These are phyloP conservation scores for Parastagonospora nodorum DNA, from an alignment of 2,329 filamentous ascomycete species.

Conservation along the genomic window DNA sequence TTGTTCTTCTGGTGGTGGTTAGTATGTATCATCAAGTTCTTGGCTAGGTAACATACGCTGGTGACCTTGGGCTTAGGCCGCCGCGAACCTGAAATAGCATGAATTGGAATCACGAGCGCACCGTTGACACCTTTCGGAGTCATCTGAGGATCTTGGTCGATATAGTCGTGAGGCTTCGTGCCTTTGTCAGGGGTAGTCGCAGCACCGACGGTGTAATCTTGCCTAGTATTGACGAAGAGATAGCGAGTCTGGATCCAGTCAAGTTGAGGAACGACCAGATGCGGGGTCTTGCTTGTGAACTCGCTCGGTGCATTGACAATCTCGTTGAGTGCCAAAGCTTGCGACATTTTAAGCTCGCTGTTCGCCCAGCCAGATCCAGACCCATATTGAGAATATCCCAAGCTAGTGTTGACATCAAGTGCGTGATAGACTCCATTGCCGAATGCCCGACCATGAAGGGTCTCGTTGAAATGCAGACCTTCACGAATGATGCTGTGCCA, in stretches of 20 bases:
- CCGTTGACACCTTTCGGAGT: slow-evolving; percentile 49
- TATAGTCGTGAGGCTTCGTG: slow-evolving; percentile 27
- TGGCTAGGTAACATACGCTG: slow-evolving; percentile 8
- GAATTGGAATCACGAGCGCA: slow-evolving; percentile 58
- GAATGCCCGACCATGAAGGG: slow-evolving; percentile 68
- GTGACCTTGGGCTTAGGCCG: slow-evolving; percentile 33
- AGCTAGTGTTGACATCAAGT: slow-evolving; percentile 61
- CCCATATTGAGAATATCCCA: slow-evolving; percentile 51
- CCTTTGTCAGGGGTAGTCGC: slow-evolving; percentile 7
- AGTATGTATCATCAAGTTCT: slow-evolving; percentile 1
- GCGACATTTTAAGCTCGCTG: slow-evolving; percentile 64
- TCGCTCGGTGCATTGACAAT: slow-evolving; percentile 74
- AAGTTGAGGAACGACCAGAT: slow-evolving; percentile 73
- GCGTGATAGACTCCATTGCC: slow-evolving; percentile 87
- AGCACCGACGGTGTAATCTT: background rate
- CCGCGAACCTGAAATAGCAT: slow-evolving; percentile 54
- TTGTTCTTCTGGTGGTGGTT: slow-evolving; percentile 24
- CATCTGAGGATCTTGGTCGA: slow-evolving; percentile 50
- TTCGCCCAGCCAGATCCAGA: slow-evolving; percentile 61
- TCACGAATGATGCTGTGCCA: slow-evolving; percentile 91
- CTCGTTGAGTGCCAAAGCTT: slow-evolving; percentile 78
- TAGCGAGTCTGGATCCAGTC: slow-evolving; percentile 94
- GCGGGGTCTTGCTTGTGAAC: slow-evolving; percentile 62
- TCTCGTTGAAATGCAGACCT: slow-evolving; percentile 73
- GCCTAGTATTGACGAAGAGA: slow-evolving; percentile 64